A percentile compares a stretch with the other conserved stretches of the same genome.
Conservation (phyloP, 306 rosid species). For the Amphicarpaea edgeworthii region DNA sequence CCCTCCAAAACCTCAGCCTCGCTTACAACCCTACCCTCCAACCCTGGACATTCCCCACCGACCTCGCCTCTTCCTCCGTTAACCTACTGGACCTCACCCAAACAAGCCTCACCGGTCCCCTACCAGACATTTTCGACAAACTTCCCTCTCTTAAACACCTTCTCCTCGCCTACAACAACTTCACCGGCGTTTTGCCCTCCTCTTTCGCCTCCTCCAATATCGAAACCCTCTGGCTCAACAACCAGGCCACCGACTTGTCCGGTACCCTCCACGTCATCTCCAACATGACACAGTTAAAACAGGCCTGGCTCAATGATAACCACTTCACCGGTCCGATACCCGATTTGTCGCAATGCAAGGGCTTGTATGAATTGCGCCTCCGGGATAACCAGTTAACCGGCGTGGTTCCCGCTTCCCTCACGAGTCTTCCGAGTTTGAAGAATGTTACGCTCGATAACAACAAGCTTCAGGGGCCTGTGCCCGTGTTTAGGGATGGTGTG, state of each 20-base stretch:
- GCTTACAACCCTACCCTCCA: conserved; percentile 47
- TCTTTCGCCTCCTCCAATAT: conserved; percentile 63
- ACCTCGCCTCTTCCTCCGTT: conserved; percentile 58
- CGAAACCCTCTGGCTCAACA: conserved; percentile 74
- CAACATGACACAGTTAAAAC: conserved; percentile 55
- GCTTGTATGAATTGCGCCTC: conserved; percentile 64
- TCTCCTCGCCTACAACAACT: conserved; percentile 81
- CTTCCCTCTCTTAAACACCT: conserved; percentile 54
- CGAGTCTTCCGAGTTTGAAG: conserved; percentile 51
- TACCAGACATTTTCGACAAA: conserved; percentile 71
- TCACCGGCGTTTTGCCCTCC: conserved; percentile 69
- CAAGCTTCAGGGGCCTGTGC: conserved; percentile 76
- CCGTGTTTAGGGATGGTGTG: conserved; percentile 54
- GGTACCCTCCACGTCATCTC: conserved; percentile 63
- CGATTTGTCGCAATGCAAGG: conserved; percentile 60
- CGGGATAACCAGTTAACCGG: conserved; percentile 83
- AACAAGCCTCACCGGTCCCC: conserved; percentile 49
- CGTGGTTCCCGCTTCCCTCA: conserved; percentile 64
- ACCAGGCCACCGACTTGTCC: conserved; percentile 67
- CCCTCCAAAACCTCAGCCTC: conserved; percentile 62
- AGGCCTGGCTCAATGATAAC: conserved; percentile 84
- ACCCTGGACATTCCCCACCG: conserved; percentile 69
- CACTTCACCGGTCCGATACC: conserved; percentile 76
- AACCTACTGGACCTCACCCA: conserved; percentile 56
- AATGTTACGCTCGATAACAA: conserved; percentile 72